Evolutionary conservation across 2,329 filamentous ascomycete species (phyloP).

Genomic region (Xylaria sp.): DNA sequence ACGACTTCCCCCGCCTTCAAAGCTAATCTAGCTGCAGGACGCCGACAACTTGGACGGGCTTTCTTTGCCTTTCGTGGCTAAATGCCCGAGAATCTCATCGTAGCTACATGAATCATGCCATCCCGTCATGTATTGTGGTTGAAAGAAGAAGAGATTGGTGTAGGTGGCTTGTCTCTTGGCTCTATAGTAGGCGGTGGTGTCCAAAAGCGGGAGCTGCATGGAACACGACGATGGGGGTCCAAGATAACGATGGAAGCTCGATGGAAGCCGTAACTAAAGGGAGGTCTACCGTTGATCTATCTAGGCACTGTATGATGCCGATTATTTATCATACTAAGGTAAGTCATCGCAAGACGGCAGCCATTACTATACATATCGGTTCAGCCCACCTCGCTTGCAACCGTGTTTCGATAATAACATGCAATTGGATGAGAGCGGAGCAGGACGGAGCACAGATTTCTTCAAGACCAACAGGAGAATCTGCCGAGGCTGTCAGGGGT

Average conservation of each 20-base stretch:
- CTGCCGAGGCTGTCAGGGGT: slow-evolving; percentile 33
- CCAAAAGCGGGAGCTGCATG: slow-evolving; percentile 50
- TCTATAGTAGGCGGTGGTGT: slow-evolving; percentile 37
- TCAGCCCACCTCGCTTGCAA: slow-evolving; percentile 27
- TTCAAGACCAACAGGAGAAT: slow-evolving; percentile 25
- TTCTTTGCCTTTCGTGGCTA: slow-evolving; percentile 32
- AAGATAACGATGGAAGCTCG: slow-evolving; percentile 50
- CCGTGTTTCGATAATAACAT: slow-evolving; percentile 8
- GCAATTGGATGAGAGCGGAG: slow-evolving; percentile 14
- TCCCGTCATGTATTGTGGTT: slow-evolving; percentile 3
- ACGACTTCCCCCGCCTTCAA: slow-evolving; percentile 7
- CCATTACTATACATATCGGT: slow-evolving; percentile 15
- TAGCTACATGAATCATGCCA: slow-evolving; percentile 26
- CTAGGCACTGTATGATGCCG: slow-evolving; percentile 1
- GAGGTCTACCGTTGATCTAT: background rate
- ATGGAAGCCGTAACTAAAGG: slow-evolving; percentile 41
- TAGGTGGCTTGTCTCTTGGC: slow-evolving; percentile 36
- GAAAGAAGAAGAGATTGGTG: slow-evolving; percentile 26
- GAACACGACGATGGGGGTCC: slow-evolving; percentile 45
- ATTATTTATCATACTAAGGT: slow-evolving; percentile 22
- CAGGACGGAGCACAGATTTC: slow-evolving; percentile 11
- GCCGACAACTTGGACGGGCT: slow-evolving; percentile 23
- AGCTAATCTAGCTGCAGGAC: slow-evolving; percentile 33
- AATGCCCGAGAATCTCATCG: slow-evolving; percentile 32
- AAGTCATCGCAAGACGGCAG: background rate